phyloP scores from a whole-genome alignment of 345 rosid genomes.

The Brassica rapa region DNA sequence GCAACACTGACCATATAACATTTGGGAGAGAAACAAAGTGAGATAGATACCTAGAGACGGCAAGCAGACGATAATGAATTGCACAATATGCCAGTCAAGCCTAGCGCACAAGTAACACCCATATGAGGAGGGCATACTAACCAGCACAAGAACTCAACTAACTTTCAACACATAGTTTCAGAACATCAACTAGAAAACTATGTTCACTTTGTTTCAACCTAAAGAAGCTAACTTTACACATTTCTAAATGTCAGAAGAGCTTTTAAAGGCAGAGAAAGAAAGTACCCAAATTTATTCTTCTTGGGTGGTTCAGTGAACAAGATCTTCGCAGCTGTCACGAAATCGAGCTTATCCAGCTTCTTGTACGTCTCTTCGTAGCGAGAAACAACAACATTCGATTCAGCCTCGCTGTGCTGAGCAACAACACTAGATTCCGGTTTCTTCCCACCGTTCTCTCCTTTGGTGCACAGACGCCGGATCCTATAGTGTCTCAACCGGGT shows the following conservation, averaged over 20 bases:
- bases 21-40: not conserved
- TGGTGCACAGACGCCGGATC: constrained; percentile 40
- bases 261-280: not conserved
- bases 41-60: constrained; percentile 75
- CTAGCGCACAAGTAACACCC: constrained; percentile 49
- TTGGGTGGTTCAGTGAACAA: constrained; percentile 65
- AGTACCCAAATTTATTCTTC: constrained; percentile 78
- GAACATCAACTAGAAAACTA: not conserved
- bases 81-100: constrained; percentile 91
- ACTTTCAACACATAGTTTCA: not conserved
- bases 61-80: constrained; percentile 87
- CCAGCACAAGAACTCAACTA: constrained; percentile 12
- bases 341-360: constrained; percentile 77
- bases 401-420: constrained; percentile 48
- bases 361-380: constrained; percentile 56
- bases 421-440: constrained; percentile 45
- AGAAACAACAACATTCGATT: constrained; percentile 49
- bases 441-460: constrained; percentile 32
- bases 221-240: not conserved
- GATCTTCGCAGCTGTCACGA: constrained; percentile 73
- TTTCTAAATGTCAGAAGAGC: not conserved
- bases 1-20: constrained; percentile 20
- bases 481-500: constrained; percentile 25
- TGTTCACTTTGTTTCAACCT: not conserved
- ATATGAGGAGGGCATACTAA: constrained; percentile 5